Percentiles rank a stretch among this genome's conserved stretches.
Evolutionary conservation across 78 protist genomes (phyloP).

Genomic region (Creolimax fragrantissima): DNA sequence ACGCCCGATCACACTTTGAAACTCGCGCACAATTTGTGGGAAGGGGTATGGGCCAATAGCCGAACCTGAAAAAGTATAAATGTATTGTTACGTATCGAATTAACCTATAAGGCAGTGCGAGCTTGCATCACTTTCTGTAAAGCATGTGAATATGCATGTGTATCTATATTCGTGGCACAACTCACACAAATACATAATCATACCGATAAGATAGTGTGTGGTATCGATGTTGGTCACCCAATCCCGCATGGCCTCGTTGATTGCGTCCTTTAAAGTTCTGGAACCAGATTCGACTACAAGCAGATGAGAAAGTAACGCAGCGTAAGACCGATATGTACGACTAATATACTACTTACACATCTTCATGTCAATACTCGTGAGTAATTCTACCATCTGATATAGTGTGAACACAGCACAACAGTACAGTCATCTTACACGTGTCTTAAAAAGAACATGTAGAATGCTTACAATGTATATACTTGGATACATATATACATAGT

Average conservation of each 20-base stretch:
- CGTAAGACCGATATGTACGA: neutral
- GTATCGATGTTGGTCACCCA: conserved; percentile 55
- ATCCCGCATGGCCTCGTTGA: conserved; percentile 77
- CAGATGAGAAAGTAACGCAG: neutral
- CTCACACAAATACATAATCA: too few species aligned
- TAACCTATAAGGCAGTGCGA: too few species aligned
- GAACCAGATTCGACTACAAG: conserved; percentile 43
- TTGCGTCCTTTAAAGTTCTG: conserved; percentile 62
- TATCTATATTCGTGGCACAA: neutral
- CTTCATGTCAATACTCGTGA: too few species aligned
- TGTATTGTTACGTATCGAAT: too few species aligned
- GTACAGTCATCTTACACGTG: too few species aligned
- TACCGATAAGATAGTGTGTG: conserved; percentile 72
- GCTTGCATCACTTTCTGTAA: too few species aligned
- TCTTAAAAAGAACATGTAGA: too few species aligned
- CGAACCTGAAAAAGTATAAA: conserved; percentile 11
- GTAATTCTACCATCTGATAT: neutral
- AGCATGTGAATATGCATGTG: neutral
- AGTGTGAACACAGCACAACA: too few species aligned
- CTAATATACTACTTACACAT: neutral
- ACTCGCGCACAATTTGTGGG: conserved; percentile 80
- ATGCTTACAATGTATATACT: too few species aligned
- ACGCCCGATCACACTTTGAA: conserved; percentile 72
- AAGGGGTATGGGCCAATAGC: conserved; percentile 89
- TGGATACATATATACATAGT: too few species aligned